Base-by-base conservation (phyloP, 2,329 filamentous ascomycete genomes). In the Pseudogymnoascus sp. region DNA sequence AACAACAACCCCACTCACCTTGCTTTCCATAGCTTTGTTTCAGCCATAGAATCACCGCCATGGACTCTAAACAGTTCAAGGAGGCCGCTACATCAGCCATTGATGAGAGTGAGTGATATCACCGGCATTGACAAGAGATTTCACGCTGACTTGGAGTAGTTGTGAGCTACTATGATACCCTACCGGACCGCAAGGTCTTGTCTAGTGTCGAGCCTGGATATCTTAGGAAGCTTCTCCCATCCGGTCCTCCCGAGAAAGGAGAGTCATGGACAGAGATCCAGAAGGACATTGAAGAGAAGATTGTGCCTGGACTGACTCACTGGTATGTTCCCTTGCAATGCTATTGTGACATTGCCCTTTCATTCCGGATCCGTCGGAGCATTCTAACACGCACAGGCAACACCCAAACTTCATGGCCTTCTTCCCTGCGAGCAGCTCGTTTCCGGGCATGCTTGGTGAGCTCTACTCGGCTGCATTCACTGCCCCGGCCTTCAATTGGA, bases 351-450 rank as follows among this genome's bases (percentile, higher is more conserved):
- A 13, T 33, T 25, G 12, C 21, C 48, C 44, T 60, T 63, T 48
- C 25, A 12, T 38, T 13, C 25, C 21, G 62, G 29, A 7, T 2
- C 27, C 4, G 31, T 27, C 7, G 21, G 13, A 10, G 3, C 9
- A 44, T 25, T 58, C 63, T 66, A 31, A 67, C 41, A 31, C 31
- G 12, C 36, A 12, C 51, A 81, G 80, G 92, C 88, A 96, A 73
- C 91, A 87, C 2, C 93, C 91, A 13, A 92, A 93, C 72, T 97
- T 96, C 81, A 91, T 97, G 84, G 93, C 93, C 48, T 97, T 95
- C 80, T 97, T 94, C 76, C 90, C 93, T 1, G 91, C 91, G 59
- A 86, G 85, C 25, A 86, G 87, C 61, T 90, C 88, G 36, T 97
- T 88, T 72, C 92, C 93, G 0, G 84, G 87, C 29, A 93, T 96